Evolutionary conservation across 495 filamentous ascomycete species (phyloP).

Genomic region (Cercophora sp.): DNA sequence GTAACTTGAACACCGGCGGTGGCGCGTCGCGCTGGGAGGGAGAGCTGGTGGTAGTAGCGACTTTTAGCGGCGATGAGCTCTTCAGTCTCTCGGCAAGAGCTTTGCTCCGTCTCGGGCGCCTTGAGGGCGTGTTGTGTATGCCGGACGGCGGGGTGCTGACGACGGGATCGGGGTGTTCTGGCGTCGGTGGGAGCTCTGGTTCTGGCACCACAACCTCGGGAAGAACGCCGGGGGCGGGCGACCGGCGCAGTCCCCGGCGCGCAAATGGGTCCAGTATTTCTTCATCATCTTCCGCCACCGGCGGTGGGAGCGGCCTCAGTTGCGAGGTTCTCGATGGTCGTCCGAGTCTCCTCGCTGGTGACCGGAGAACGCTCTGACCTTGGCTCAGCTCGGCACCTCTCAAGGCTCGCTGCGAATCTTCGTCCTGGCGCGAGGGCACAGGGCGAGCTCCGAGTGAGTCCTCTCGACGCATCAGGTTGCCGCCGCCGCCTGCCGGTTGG

Average conservation of each 20-base stretch:
- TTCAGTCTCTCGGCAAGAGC: constrained; percentile 36
- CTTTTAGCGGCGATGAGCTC: constrained; percentile 45
- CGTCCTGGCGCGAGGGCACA: no score
- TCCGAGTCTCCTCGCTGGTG: constrained; percentile 24
- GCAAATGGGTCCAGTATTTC: constrained; percentile 41
- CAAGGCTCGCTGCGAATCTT: no score
- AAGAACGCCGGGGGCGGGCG: constrained; percentile 34
- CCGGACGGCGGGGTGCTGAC: constrained; percentile 49
- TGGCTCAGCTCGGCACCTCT: no score
- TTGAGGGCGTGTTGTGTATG: constrained; percentile 51
- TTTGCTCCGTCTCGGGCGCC: constrained; percentile 36
- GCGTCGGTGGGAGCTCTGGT: constrained; percentile 68
- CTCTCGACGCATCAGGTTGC: no score
- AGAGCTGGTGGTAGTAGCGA: constrained; percentile 20
- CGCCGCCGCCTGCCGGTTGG: no score
- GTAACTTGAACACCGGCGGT: neutral
- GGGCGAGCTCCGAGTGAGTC: no score
- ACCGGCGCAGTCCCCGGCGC: constrained; percentile 29
- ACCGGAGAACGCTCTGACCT: constrained; percentile 32
- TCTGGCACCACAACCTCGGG: constrained; percentile 42
- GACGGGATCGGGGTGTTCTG: constrained; percentile 54
- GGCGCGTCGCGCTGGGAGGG: neutral
- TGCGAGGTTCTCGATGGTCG: constrained; percentile 29
- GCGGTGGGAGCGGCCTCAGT: constrained; percentile 38
- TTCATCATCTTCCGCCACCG: constrained; percentile 38